phyloP scores from a whole-genome alignment of 768 basidiomycete genomes.

The Tylopilus sp. region DNA sequence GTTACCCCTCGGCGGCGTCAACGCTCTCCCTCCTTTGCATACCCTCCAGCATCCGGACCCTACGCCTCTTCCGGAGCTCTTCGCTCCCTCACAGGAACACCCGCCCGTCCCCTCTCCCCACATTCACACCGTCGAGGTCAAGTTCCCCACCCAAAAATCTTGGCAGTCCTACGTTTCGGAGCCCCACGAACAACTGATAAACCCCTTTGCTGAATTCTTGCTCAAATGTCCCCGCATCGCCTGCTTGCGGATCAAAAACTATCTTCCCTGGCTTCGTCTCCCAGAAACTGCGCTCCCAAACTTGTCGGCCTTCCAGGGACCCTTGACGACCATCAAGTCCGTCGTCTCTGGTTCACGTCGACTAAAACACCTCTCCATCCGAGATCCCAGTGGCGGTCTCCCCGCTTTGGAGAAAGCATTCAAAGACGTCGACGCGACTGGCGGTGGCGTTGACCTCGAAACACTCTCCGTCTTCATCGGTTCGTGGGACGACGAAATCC shows the following conservation, averaged over 20 bases:
- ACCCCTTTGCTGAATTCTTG: conserved; percentile 25
- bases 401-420: conserved; percentile 26
- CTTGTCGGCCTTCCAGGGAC: conserved; percentile 21
- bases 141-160: conserved; percentile 29
- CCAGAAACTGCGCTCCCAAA: conserved; percentile 19
- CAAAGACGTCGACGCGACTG: conserved; percentile 21
- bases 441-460: conserved; percentile 24
- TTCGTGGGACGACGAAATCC: conserved; percentile 46
- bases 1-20: conserved; percentile 5
- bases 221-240: conserved; percentile 22
- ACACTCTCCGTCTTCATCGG: conserved; percentile 34
- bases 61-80: background rate
- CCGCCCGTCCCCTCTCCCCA: conserved; percentile 23
- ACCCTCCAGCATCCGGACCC: conserved; percentile 1
- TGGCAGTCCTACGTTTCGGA: conserved; percentile 28
- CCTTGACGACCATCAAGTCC: conserved; percentile 27
- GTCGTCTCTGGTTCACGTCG: conserved; percentile 20
- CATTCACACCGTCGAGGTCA: conserved; percentile 30
- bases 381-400: conserved; percentile 22
- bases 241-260: conserved; percentile 24
- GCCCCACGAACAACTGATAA: conserved; percentile 27
- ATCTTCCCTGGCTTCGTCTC: conserved; percentile 26
- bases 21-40: conserved; percentile 5
- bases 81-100: conserved; percentile 3
- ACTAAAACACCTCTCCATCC: conserved; percentile 21